phyloP scores from a whole-genome alignment of 2,329 filamentous ascomycete genomes.

The Dactylellina cionopaga region DNA sequence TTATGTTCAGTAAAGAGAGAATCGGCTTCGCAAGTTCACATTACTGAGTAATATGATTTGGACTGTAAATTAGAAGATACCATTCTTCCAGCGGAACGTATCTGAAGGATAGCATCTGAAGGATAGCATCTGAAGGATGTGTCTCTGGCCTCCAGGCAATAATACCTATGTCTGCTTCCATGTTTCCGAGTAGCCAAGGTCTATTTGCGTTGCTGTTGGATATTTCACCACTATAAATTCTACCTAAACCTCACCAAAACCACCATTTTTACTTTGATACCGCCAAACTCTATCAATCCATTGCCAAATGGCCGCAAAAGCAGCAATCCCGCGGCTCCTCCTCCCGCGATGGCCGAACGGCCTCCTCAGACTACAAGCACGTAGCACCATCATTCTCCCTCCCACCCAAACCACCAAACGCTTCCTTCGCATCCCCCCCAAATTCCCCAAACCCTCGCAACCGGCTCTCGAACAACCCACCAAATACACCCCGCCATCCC shows the following conservation, averaged over 20 bases:
- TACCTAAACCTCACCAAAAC: conserved; percentile 30
- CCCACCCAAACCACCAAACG: conserved; percentile 22
- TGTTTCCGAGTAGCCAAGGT: background rate
- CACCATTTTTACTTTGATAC: background rate
- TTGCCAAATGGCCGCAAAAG: conserved; percentile 36
- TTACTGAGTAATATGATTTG: too few relatives aligned
- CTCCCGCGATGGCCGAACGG: conserved; percentile 47
- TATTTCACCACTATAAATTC: conserved; percentile 40
- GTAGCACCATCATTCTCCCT: background rate
- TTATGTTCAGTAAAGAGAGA: too few relatives aligned
- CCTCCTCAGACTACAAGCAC: conserved; percentile 25
- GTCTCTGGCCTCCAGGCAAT: too few relatives aligned
- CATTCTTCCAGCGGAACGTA: too few relatives aligned
- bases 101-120: too few relatives aligned
- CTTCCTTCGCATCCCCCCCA: conserved; percentile 48
- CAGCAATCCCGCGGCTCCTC: conserved; percentile 35
- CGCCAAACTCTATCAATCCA: background rate
- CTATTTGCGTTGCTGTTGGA: conserved; percentile 45
- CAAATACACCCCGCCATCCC: conserved; percentile 90
- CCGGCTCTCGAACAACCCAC: conserved; percentile 78
- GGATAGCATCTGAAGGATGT: too few relatives aligned
- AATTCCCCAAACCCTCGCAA: conserved; percentile 43
- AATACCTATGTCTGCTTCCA: background rate
- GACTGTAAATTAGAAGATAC: too few relatives aligned
- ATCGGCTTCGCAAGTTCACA: too few relatives aligned